A percentile compares a stretch with the other conserved stretches of the same genome.
Conservation (phyloP, 768 basidiomycete genomes). For the Holtermannia corniformis region DNA sequence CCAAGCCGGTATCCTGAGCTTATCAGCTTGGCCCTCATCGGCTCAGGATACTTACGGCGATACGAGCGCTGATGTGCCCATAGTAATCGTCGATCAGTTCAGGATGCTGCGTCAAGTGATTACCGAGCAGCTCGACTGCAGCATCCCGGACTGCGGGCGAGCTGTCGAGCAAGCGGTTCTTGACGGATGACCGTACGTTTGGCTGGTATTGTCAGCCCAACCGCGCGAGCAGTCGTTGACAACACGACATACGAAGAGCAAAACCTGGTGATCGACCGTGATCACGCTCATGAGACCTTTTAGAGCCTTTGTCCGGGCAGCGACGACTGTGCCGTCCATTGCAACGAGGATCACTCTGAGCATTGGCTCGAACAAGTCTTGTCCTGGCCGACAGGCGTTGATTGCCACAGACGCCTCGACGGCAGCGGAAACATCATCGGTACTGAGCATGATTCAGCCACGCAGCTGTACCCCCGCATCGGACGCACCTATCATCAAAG, state of each 20-base stretch:
- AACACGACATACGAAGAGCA: conserved; percentile 52
- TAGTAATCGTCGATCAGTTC: conserved; percentile 87
- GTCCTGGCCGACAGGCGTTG: conserved; percentile 45
- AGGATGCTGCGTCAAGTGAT: conserved; percentile 83
- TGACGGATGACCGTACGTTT: conserved; percentile 68
- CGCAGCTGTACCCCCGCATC: background rate
- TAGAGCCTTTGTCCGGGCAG: conserved; percentile 88
- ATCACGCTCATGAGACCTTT: conserved; percentile 82
- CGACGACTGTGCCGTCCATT: conserved; percentile 75
- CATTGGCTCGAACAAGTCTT: conserved; percentile 70
- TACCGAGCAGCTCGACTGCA: conserved; percentile 94
- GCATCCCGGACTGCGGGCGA: conserved; percentile 94
- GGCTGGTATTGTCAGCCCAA: conserved; percentile 10
- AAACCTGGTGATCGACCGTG: conserved; percentile 79
- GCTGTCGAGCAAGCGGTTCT: conserved; percentile 77
- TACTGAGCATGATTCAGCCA: conserved; percentile 2
- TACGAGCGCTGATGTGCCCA: conserved; percentile 73
- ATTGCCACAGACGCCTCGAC: no score
- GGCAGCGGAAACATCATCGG: no score
- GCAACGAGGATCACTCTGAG: conserved; percentile 66
- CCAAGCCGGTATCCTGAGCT: conserved; percentile 78
- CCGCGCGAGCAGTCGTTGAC: background rate
- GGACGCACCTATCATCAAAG: conserved; percentile 66
- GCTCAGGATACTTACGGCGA: conserved; percentile 55
- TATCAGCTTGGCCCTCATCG: background rate